phyloP scores from a whole-genome alignment of 345 rosid species.

The Carallia brachiata region DNA sequence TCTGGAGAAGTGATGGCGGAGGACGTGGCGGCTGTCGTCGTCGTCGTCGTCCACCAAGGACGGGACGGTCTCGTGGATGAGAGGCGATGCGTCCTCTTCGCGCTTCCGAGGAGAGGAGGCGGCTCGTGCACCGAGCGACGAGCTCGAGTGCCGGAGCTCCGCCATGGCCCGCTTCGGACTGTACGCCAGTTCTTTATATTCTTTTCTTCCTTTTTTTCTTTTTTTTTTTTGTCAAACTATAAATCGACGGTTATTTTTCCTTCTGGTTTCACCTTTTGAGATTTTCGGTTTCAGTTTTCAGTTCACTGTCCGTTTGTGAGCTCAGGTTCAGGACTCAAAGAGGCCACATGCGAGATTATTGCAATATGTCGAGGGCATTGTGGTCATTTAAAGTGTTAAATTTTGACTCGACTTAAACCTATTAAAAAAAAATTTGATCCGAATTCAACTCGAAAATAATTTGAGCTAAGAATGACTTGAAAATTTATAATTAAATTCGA shows the following conservation, averaged over 20 bases:
- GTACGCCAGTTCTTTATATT: constrained; percentile 23
- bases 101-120: constrained; percentile 84
- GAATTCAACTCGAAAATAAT: no score
- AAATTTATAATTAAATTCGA: no score
- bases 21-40: constrained; percentile 45
- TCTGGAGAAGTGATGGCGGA: constrained; percentile 34
- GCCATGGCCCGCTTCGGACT: constrained; percentile 73
- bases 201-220: no score
- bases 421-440: no score
- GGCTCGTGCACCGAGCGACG: constrained; percentile 81
- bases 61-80: constrained; percentile 50
- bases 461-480: no score
- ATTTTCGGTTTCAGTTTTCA: not conserved
- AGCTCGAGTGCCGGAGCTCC: constrained; percentile 94
- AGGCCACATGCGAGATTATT: not conserved
- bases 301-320: not conserved
- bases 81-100: constrained; percentile 82
- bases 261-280: not conserved
- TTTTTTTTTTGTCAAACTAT: no score
- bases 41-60: constrained; percentile 51
- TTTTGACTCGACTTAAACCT: no score
- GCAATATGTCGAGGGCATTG: not conserved
- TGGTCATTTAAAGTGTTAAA: not conserved
- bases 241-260: not conserved
- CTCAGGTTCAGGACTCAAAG: not conserved